phyloP scores from a whole-genome alignment of 768 basidiomycete genomes.

The Pulveroboletus sp. region DNA sequence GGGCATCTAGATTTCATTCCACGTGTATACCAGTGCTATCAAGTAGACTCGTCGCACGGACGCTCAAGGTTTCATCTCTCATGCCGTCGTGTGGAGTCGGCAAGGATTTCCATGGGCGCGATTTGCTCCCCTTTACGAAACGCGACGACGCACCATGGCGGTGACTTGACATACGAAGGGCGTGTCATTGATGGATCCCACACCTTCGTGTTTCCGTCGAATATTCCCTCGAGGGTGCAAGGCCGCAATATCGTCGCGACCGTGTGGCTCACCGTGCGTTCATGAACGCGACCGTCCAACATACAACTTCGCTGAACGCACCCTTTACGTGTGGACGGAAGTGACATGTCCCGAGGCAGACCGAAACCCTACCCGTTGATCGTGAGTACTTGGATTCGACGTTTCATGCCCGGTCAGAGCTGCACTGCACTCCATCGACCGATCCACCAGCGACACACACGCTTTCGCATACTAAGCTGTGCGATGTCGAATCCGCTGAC shows the following conservation, averaged over 20 bases:
- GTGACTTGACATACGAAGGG: neutral
- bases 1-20: too few species aligned
- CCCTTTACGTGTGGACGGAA: conserved; percentile 1
- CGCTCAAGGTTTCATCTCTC: too few species aligned
- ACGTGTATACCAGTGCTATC: too few species aligned
- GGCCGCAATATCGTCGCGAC: neutral
- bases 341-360: neutral
- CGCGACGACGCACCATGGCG: neutral
- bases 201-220: too few species aligned
- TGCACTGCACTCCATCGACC: conserved; percentile 38
- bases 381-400: too few species aligned
- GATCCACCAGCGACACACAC: conserved; percentile 61
- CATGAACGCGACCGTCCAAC: neutral
- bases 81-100: too few species aligned
- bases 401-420: neutral
- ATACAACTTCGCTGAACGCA: neutral
- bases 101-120: neutral
- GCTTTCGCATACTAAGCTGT: conserved; percentile 49
- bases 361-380: too few species aligned
- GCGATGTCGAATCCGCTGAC: conserved; percentile 44
- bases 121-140: neutral
- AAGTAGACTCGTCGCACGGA: too few species aligned
- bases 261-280: neutral
- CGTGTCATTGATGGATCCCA: neutral
- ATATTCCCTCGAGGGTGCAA: neutral